phyloP scores from a whole-genome alignment of 306 rosid genomes.

The Morella rubra region DNA sequence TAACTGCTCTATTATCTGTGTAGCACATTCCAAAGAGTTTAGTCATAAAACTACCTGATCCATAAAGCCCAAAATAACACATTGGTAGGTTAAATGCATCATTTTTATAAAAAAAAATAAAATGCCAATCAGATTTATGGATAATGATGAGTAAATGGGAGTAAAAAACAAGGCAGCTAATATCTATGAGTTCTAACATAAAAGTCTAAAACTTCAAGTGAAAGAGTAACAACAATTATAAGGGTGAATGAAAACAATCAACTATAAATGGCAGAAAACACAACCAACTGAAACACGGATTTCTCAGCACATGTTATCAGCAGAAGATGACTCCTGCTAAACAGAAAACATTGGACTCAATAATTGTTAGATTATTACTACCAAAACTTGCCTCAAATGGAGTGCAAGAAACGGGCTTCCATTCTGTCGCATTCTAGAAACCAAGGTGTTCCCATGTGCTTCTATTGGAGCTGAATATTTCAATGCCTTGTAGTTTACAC shows the following conservation, averaged over 20 bases:
- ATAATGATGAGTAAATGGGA: not conserved
- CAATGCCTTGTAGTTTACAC: conserved; percentile 79
- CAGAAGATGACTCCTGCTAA: not conserved
- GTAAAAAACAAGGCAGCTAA: not conserved
- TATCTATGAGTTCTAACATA: not conserved
- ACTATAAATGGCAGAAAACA: not conserved
- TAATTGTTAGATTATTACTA: conserved; percentile 22
- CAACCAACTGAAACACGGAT: not conserved
- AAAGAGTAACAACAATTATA: not conserved
- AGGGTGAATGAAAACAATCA: not conserved
- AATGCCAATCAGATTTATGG: not conserved
- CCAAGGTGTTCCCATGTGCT: conserved; percentile 66
- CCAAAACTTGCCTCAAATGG: conserved; percentile 77
- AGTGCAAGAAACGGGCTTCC: conserved; percentile 83
- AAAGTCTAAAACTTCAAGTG: not conserved
- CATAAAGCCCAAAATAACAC: not conserved
- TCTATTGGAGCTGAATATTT: conserved; percentile 86
- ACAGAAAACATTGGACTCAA: not conserved
- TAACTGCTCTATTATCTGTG: not conserved
- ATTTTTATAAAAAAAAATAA: not conserved
- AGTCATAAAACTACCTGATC: not conserved
- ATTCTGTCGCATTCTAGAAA: conserved; percentile 78
- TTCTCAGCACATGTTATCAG: not conserved
- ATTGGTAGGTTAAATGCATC: not conserved
- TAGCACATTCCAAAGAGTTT: not conserved